Evolutionary conservation across 2,329 filamentous ascomycete species (phyloP).

Genomic region (Fusarium luffae): DNA sequence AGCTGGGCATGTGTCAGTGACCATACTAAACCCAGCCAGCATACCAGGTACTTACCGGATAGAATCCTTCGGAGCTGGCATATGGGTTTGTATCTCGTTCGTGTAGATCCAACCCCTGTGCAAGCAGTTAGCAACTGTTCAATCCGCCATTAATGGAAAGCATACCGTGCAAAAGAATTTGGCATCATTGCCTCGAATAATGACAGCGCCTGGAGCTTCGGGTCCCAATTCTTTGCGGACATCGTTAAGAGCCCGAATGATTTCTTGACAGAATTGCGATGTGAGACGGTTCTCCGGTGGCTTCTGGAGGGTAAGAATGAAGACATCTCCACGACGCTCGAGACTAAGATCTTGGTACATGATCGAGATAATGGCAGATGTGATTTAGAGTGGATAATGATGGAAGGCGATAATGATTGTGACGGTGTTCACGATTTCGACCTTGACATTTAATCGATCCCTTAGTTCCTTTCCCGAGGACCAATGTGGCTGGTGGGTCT

Average conservation of each 20-base stretch:
- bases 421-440: neutral
- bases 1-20: neutral
- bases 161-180: slow-evolving; percentile 11
- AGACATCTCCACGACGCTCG: neutral
- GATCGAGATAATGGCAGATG: neutral
- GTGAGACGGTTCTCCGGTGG: slow-evolving; percentile 9
- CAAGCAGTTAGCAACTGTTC: neutral
- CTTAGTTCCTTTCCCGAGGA: too few relatives aligned
- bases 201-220: neutral
- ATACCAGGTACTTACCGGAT: neutral
- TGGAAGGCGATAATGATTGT: too few relatives aligned
- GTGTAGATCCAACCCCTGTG: neutral
- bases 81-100: slow-evolving; percentile 3
- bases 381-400: too few relatives aligned
- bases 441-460: neutral
- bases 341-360: neutral
- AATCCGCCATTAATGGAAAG: neutral
- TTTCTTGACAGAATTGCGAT: slow-evolving; percentile 1
- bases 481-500: too few relatives aligned
- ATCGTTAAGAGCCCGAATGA: neutral
- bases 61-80: slow-evolving; percentile 1
- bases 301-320: slow-evolving; percentile 7
- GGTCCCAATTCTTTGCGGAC: neutral
- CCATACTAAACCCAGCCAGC: too few relatives aligned
- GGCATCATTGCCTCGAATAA: neutral